Evolutionary conservation across 441 rosid genomes (phyloP).

Genomic region (Arabidopsis lyrata): DNA sequence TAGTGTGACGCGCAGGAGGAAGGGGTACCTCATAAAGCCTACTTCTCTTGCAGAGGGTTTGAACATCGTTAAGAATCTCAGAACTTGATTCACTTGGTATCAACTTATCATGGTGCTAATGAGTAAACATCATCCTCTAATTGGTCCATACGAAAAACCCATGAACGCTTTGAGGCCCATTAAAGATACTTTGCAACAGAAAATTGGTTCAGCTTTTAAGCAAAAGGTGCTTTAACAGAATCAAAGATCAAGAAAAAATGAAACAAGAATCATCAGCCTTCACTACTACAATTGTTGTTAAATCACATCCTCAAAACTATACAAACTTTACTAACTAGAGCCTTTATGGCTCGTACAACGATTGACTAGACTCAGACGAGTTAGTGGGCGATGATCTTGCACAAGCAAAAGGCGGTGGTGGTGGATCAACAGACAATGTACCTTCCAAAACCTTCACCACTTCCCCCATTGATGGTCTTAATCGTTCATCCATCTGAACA

Average conservation of each 20-base stretch:
- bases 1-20: neutral
- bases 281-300: constrained; percentile 38
- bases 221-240: constrained; percentile 2
- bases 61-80: neutral
- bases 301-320: constrained; percentile 41
- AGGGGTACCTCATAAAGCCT: neutral
- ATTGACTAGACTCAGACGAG: constrained; percentile 46
- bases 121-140: neutral
- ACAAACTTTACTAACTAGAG: constrained; percentile 29
- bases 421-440: constrained; percentile 68
- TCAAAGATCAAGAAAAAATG: constrained; percentile 11
- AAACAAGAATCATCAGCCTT: constrained; percentile 38
- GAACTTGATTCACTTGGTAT: neutral
- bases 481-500: constrained; percentile 64
- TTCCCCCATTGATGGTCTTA: constrained; percentile 85
- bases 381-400: constrained; percentile 39
- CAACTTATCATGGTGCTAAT: neutral
- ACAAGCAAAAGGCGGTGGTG: constrained; percentile 64
- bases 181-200: neutral
- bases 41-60: neutral
- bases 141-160: neutral
- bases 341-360: constrained; percentile 33
- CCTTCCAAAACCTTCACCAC: constrained; percentile 83
- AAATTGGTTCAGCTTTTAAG: neutral
- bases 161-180: neutral